A percentile compares a stretch with the other conserved stretches of the same genome.
phyloP scores from a whole-genome alignment of 345 rosid species.

The Eucalyptus sp. region DNA sequence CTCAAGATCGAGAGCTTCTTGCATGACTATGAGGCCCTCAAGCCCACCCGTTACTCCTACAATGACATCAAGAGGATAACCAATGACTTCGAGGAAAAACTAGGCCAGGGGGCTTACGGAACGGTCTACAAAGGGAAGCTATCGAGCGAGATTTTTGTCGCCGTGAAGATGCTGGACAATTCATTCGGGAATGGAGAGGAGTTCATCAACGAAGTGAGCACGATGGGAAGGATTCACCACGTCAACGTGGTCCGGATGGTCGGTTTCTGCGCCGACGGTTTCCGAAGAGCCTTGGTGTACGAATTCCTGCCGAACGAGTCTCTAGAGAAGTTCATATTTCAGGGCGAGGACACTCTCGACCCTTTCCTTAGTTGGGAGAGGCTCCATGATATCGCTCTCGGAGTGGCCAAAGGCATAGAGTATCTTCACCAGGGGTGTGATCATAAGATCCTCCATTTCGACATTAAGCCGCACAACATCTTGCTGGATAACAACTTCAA shows the following conservation, averaged over 20 bases:
- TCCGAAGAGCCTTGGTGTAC: conserved; percentile 4
- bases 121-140: conserved; percentile 10
- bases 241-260: conserved; percentile 5
- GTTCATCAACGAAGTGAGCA: conserved; percentile 11
- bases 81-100: neutral
- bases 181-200: neutral
- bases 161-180: conserved; percentile 6
- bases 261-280: conserved; percentile 7
- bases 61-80: neutral
- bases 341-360: neutral
- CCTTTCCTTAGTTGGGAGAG: neutral
- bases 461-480: conserved; percentile 10
- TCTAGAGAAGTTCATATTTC: conserved; percentile 7
- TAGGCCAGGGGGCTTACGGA: conserved; percentile 16
- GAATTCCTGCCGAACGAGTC: conserved; percentile 12
- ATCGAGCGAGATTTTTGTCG: neutral
- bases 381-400: neutral
- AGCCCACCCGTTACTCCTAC: neutral
- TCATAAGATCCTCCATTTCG: conserved; percentile 10
- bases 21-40: conserved; percentile 7
- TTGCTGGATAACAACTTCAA: neutral
- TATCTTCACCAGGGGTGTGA: conserved; percentile 18
- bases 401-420: conserved; percentile 8
- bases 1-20: conserved; percentile 3
- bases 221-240: conserved; percentile 15